Percentiles rank a stretch among this genome's conserved stretches.
These are phyloP conservation scores for Fusarium sp. DNA, from an alignment of 2,329 filamentous ascomycete species.

Conservation along the genomic window DNA sequence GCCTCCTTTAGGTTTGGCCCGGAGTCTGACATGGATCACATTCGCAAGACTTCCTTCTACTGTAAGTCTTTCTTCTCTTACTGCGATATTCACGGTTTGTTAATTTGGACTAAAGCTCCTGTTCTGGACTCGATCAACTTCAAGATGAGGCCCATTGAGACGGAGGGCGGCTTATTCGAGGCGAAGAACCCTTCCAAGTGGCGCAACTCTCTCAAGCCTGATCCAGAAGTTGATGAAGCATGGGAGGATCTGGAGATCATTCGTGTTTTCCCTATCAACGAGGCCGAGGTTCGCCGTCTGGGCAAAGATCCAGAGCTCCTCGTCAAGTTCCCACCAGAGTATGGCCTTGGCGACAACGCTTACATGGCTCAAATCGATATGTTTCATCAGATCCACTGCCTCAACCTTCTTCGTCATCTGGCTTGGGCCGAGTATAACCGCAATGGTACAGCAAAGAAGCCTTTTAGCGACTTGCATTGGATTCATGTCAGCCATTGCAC, in stretches of 20 bases:
- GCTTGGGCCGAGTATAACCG: slow-evolving; percentile 7
- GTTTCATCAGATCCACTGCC: slow-evolving; percentile 15
- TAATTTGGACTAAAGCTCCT: neutral
- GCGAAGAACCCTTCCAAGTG: slow-evolving; percentile 8
- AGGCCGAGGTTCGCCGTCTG: neutral
- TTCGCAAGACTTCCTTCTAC: slow-evolving; percentile 8
- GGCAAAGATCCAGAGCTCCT: slow-evolving; percentile 12
- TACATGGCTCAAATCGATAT: slow-evolving; percentile 14
- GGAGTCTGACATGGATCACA: neutral
- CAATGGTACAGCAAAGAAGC: slow-evolving; percentile 4
- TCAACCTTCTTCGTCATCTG: neutral
- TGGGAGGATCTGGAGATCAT: slow-evolving; percentile 15
- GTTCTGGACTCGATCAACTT: neutral
- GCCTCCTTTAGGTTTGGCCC: neutral
- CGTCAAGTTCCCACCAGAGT: slow-evolving; percentile 5
- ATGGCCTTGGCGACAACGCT: slow-evolving; percentile 1
- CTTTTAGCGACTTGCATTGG: slow-evolving; percentile 6
- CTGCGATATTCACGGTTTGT: fast-evolving
- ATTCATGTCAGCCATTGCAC: slow-evolving; percentile 9
- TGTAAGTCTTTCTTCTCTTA: neutral
- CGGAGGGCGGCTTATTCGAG: slow-evolving; percentile 6
- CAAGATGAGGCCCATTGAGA: neutral
- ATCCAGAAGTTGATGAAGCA: slow-evolving; percentile 1
- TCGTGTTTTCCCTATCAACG: slow-evolving; percentile 1
- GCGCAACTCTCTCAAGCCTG: neutral